Conservation (phyloP, 139 green algal genomes). For the Edaphochlamys debaryana region DNA sequence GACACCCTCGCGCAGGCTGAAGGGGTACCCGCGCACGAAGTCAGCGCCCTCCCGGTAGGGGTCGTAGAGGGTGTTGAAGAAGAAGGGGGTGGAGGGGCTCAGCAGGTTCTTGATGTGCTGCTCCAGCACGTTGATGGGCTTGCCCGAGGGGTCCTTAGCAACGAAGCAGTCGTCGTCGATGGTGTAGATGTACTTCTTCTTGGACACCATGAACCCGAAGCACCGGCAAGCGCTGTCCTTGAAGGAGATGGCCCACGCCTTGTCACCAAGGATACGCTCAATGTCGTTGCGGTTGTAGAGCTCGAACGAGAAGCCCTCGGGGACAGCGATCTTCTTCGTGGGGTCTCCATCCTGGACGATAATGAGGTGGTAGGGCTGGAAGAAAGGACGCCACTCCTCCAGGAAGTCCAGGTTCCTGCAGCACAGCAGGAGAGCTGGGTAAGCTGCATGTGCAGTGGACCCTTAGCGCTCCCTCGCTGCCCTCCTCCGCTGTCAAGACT, state of each 20-base stretch:
- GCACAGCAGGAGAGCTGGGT: too few species aligned
- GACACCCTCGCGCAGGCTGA: slow-evolving; percentile 90
- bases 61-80: slow-evolving; percentile 99
- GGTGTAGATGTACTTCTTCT: slow-evolving; percentile 97
- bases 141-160: slow-evolving; percentile 78
- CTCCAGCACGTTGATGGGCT: slow-evolving; percentile 94
- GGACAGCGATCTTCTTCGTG: slow-evolving; percentile 79
- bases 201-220: slow-evolving; percentile 95
- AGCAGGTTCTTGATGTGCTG: slow-evolving; percentile 97
- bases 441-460: too few species aligned
- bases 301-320: slow-evolving; percentile 93
- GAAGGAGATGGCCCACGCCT: slow-evolving; percentile 96
- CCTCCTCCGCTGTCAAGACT: too few species aligned
- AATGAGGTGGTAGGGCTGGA: slow-evolving; percentile 93
- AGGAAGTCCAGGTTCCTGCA: slow-evolving; percentile 85
- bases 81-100: slow-evolving; percentile 92
- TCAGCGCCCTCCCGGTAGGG: slow-evolving; percentile 77
- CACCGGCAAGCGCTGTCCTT: slow-evolving; percentile 95
- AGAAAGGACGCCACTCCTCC: slow-evolving; percentile 90
- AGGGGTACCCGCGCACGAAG: slow-evolving; percentile 88
- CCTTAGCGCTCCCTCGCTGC: too few species aligned
- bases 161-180: slow-evolving; percentile 98
- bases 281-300: slow-evolving; percentile 96
- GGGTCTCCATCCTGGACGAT: slow-evolving; percentile 95
- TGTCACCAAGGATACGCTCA: slow-evolving; percentile 93